phyloP scores from a whole-genome alignment of 1,284 basidiomycete genomes.

The Xanthoconium separans region DNA sequence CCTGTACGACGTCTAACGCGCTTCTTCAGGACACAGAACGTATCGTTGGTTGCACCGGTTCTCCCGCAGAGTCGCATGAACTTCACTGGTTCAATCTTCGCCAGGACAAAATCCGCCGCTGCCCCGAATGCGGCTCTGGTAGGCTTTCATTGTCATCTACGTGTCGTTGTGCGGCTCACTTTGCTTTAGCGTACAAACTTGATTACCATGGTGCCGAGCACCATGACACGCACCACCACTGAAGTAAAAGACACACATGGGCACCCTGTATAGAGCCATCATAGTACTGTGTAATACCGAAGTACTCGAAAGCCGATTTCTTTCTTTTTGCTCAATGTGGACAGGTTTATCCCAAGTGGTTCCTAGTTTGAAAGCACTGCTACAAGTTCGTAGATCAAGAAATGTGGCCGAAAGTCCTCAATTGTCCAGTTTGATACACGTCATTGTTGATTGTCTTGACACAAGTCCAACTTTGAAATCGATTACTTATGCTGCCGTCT shows the following conservation, averaged over 20 bases:
- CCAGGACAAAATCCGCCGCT: conserved; percentile 71
- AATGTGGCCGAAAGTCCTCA: background rate
- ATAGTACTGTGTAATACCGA: conserved; percentile 20
- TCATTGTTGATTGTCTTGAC: background rate
- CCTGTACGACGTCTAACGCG: background rate
- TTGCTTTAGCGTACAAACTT: conserved; percentile 50
- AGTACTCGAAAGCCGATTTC: conserved; percentile 4
- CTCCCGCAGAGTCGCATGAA: conserved; percentile 90
- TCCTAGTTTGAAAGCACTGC: background rate
- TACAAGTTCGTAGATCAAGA: background rate
- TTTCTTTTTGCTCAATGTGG: background rate
- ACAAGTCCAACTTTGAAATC: background rate
- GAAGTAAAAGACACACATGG: conserved; percentile 13
- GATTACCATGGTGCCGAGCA: conserved; percentile 56
- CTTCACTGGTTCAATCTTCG: conserved; percentile 79
- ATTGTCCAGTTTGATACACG: background rate
- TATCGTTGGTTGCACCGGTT: conserved; percentile 89
- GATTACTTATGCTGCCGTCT: background rate
- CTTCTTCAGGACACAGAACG: conserved; percentile 68
- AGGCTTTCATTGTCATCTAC: conserved; percentile 25
- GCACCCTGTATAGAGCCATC: conserved; percentile 13
- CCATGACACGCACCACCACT: conserved; percentile 42
- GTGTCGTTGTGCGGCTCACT: conserved; percentile 8
- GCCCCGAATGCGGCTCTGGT: conserved; percentile 91
- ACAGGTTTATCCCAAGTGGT: background rate